Conservation (phyloP, 441 rosid genomes). For the Gossypium gossypioides region DNA sequence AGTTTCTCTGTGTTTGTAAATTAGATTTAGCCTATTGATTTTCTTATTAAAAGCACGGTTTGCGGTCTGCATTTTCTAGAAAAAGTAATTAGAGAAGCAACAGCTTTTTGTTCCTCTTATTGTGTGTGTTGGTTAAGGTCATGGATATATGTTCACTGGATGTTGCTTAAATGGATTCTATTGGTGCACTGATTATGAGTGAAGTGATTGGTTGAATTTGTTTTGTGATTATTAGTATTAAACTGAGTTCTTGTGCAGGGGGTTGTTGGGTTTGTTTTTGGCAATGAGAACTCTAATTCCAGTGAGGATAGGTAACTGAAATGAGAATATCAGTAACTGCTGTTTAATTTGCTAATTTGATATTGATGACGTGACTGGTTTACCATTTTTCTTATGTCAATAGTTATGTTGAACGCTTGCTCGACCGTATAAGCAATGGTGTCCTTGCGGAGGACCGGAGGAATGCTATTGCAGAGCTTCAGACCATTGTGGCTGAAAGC, state of each 20-base stretch:
- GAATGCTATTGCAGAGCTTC: slow-evolving; percentile 72
- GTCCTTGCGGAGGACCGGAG: slow-evolving; percentile 81
- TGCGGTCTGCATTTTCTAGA: not conserved
- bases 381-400: not conserved
- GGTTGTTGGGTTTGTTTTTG: slow-evolving; percentile 83
- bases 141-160: not conserved
- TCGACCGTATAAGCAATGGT: slow-evolving; percentile 81
- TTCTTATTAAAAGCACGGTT: not conserved
- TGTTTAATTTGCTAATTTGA: not conserved
- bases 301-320: slow-evolving; percentile 59
- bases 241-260: slow-evolving; percentile 45
- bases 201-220: not conserved
- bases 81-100: not conserved
- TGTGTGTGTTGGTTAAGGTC: not conserved
- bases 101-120: not conserved
- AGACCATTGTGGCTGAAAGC: slow-evolving; percentile 80
- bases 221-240: not conserved
- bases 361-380: not conserved
- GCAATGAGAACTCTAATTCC: slow-evolving; percentile 70
- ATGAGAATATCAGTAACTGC: not conserved
- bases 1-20: not conserved
- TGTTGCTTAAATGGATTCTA: not conserved
- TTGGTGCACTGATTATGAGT: not conserved
- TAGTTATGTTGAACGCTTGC: slow-evolving; percentile 78
- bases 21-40: not conserved